Evolutionary conservation across 2,329 filamentous ascomycete species (phyloP).

Genomic region (Microdochium nivale): DNA sequence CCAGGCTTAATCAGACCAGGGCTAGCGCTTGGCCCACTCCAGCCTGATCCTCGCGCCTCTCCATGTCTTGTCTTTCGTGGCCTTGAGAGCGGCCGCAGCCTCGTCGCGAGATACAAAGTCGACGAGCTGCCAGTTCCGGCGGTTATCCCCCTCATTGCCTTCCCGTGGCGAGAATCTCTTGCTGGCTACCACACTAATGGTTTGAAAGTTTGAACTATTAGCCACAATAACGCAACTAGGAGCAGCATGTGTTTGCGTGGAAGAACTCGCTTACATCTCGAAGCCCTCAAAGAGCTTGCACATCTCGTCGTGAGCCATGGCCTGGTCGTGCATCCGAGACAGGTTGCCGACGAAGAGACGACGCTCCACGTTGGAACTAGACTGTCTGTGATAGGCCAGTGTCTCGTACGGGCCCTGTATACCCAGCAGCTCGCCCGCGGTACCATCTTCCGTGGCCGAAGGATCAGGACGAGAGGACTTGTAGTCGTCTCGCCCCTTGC

Average conservation of each 20-base stretch:
- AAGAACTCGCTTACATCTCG: constrained; percentile 21
- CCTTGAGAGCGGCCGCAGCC: no score
- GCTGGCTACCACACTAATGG: no score
- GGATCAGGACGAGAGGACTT: constrained; percentile 1
- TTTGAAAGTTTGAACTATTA: neutral
- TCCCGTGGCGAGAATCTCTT: no score
- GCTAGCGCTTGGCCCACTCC: no score
- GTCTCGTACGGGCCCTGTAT: constrained; percentile 15
- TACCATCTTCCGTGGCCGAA: no score
- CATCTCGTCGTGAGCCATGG: constrained; percentile 35
- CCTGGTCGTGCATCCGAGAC: constrained; percentile 37
- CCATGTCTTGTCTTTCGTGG: no score
- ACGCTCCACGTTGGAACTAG: constrained; percentile 10
- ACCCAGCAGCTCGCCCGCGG: constrained; percentile 6
- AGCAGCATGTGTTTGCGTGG: no score
- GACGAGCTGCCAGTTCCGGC: no score
- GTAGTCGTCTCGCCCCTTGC: constrained; percentile 4
- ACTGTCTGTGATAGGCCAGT: constrained; percentile 6
- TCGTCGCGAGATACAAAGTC: no score
- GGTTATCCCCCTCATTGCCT: no score
- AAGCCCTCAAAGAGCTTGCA: constrained; percentile 36
- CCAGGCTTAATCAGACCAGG: no score
- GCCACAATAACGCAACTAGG: neutral
- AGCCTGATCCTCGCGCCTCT: no score
- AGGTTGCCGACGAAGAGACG: constrained; percentile 43